A percentile compares a stretch with the other conserved stretches of the same genome.
These are phyloP conservation scores for Epichloe sp. DNA, from an alignment of 2,329 filamentous ascomycete genomes.

Conservation along the genomic window DNA sequence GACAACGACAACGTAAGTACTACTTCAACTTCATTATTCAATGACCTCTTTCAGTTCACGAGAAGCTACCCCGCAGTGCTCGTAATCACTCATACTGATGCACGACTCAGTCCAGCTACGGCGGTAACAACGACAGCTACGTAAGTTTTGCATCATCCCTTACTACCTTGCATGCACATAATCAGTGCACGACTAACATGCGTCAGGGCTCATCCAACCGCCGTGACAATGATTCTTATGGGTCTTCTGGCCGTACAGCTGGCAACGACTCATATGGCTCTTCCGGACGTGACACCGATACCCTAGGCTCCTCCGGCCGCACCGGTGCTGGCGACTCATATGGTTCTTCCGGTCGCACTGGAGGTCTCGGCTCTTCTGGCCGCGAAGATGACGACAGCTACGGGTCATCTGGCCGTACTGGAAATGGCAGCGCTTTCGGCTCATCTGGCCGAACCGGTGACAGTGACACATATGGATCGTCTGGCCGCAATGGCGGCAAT, in stretches of 20 bases:
- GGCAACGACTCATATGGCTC: conserved; percentile 11
- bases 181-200: not conserved
- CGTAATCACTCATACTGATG: not conserved
- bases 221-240: conserved; percentile 11
- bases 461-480: conserved; percentile 8
- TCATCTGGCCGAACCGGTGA: conserved; percentile 9
- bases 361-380: conserved; percentile 5
- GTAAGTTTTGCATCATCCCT: conserved; percentile 7
- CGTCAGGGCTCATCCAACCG: conserved; percentile 11
- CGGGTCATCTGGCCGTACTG: conserved; percentile 5
- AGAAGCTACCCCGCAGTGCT: not conserved
- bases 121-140: conserved; percentile 16
- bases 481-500: conserved; percentile 8
- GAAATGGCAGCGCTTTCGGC: no score
- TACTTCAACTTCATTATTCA: not conserved
- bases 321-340: no score
- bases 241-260: conserved; percentile 7
- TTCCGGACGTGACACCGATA: not conserved
- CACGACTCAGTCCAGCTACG: conserved; percentile 14
- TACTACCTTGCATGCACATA: not conserved
- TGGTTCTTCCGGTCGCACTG: no score
- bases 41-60: not conserved
- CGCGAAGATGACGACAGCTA: conserved; percentile 1
- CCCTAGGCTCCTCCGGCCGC: no score
- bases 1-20: conserved; percentile 25